Conservation (phyloP, 163 green algal genomes). For the Scenedesmus sp. region DNA sequence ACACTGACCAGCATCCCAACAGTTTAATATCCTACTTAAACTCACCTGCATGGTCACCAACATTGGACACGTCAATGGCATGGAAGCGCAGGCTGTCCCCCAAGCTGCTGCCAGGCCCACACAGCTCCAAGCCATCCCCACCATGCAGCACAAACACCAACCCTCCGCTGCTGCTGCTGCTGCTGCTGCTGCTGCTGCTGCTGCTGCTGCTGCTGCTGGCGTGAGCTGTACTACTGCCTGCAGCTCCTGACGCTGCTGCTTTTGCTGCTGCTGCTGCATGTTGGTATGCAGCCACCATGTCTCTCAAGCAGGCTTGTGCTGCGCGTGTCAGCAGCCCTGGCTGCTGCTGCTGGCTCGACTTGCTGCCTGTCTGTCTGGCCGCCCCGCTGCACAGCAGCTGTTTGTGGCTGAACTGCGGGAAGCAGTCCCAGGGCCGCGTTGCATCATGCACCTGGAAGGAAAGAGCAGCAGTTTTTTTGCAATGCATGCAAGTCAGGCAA, state of each 20-base stretch:
- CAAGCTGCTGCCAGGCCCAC: slow-evolving; percentile 12
- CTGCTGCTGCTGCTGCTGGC: slow-evolving; percentile 15
- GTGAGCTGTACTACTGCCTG: not conserved
- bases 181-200: slow-evolving; percentile 20
- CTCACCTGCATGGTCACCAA: slow-evolving; percentile 24
- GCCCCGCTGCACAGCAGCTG: not conserved
- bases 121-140: not conserved
- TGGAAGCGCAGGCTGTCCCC: not conserved
- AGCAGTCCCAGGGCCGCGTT: not conserved
- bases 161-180: not conserved
- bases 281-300: not conserved
- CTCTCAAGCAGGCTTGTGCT: not conserved
- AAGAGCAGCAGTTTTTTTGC: not conserved
- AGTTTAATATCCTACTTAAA: too few species aligned
- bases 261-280: not conserved
- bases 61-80: slow-evolving; percentile 4
- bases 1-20: too few species aligned
- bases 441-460: slow-evolving; percentile 1
- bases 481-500: not conserved
- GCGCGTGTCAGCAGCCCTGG: slow-evolving; percentile 10
- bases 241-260: not conserved
- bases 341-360: not conserved
- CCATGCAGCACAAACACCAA: slow-evolving; percentile 30
- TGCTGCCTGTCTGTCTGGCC: not conserved
- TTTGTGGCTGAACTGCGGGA: not conserved